A percentile compares a stretch with the other conserved stretches of the same genome.
phyloP scores from a whole-genome alignment of 2,329 filamentous ascomycete species.

The Periconia macrospinosa region DNA sequence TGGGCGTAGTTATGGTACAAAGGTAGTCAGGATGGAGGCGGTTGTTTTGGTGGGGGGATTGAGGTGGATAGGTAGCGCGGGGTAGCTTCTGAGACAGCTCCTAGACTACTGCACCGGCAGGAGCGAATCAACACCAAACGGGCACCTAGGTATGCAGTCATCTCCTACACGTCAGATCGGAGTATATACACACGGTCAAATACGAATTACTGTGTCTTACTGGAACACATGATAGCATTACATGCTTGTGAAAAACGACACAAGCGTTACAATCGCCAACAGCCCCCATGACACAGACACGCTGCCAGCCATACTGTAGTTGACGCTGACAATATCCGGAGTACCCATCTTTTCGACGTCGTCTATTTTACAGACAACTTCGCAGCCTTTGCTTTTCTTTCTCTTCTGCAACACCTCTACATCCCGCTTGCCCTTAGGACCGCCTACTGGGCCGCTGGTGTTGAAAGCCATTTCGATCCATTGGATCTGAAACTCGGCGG shows the following conservation, averaged over 20 bases:
- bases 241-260: constrained; percentile 20
- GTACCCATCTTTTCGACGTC: constrained; percentile 35
- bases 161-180: neutral
- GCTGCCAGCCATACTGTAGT: constrained; percentile 14
- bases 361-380: constrained; percentile 43
- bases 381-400: constrained; percentile 29
- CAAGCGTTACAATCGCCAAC: constrained; percentile 22
- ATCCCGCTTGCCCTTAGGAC: constrained; percentile 24
- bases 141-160: neutral
- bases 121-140: constrained; percentile 1
- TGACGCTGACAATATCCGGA: constrained; percentile 34
- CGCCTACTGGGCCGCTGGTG: constrained; percentile 37
- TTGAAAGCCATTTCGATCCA: constrained; percentile 65
- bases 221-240: constrained; percentile 7
- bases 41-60: constrained; percentile 5
- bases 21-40: neutral
- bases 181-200: neutral
- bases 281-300: constrained; percentile 31
- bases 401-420: constrained; percentile 8
- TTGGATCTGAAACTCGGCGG: constrained; percentile 61
- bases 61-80: constrained; percentile 6
- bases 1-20: neutral
- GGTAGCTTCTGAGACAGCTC: constrained; percentile 6
- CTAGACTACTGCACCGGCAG: neutral
- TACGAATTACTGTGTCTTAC: neutral